Base-by-base conservation (phyloP, 176 grass and related monocot genomes). In the barley (Hordeum vulgare) region DNA sequence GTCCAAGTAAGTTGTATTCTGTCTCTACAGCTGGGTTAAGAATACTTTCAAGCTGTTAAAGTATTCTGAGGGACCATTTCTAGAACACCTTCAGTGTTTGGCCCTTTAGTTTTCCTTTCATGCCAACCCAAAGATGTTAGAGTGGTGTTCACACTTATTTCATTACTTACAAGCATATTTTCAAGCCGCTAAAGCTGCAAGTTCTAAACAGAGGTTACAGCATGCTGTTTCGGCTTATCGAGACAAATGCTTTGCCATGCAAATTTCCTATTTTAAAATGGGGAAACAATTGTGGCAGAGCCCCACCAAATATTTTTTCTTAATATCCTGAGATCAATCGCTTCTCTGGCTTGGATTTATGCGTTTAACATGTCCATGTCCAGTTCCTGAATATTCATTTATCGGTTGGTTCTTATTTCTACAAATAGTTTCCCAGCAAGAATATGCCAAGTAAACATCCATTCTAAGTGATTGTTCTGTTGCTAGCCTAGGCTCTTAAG, bases 1-100 rank as follows among this genome's bases (percentile, higher is more conserved):
- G 86, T 98, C 57, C 84, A 93, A 86, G 95, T 97, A 86, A 85
- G 87, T 56, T 56, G 18, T 80, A 28, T 69, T 29, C 72, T 83
- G 37, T 25, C 76, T 27, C 62, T 49, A 60, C 45, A 75, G 18
- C 21, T 75, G 57, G 81, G 24, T 28, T 17, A 80, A 59, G 28
- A 37, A 80, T 72, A 68, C 23, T 74, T 58, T 72, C 11, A 54
- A 65, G 9, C 20, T 82, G 63, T 49, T 66, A 17, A 76, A 67
- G 61, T 68, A 4, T 66, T 42, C 11, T 4, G 21, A 54, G 11
- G 60, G 23, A 54, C 28, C 42, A 18, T 37, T 63, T 56, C 34
- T 54, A 51, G 28, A 45, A 31, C 29, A 31, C 29, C 3, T 31
- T 31, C 29, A 31, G 29, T 31, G 3, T 31, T n/a, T n/a, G n/a